Evolutionary conservation across 805 yeast genomes (phyloP).

Genomic region (Ogataea glucozyma): DNA sequence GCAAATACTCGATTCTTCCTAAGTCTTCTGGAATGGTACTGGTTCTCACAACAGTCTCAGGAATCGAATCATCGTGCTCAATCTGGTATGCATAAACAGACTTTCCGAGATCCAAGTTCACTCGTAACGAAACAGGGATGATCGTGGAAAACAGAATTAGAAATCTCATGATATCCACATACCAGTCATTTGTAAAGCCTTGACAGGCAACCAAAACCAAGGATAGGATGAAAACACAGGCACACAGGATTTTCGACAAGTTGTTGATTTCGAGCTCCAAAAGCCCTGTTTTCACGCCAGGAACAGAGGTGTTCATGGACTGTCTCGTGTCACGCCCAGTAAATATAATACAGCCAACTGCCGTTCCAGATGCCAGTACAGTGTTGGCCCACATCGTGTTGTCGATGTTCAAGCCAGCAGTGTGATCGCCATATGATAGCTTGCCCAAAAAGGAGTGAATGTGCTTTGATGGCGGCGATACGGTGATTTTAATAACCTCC

Average conservation of each 20-base stretch:
- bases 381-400: constrained; percentile 98
- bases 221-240: constrained; percentile 78
- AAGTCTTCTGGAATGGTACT: constrained; percentile 97
- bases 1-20: constrained; percentile 89
- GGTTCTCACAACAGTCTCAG: constrained; percentile 90
- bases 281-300: constrained; percentile 87
- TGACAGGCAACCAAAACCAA: constrained; percentile 75
- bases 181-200: constrained; percentile 78
- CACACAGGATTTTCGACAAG: constrained; percentile 84
- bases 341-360: constrained; percentile 83
- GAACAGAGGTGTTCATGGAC: constrained; percentile 85
- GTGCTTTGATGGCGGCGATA: constrained; percentile 80
- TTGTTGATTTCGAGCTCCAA: constrained; percentile 88
- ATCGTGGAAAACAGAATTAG: constrained; percentile 90
- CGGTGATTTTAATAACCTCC: constrained; percentile 57
- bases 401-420: constrained; percentile 74
- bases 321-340: constrained; percentile 95
- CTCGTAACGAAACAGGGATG: constrained; percentile 94
- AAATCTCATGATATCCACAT: constrained; percentile 86
- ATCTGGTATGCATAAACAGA: constrained; percentile 95
- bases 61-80: constrained; percentile 79
- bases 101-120: constrained; percentile 91
- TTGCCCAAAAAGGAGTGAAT: constrained; percentile 84
- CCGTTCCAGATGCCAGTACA: constrained; percentile 90
- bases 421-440: constrained; percentile 55